Base-by-base conservation (phyloP, 2,329 filamentous ascomycete species). In the Fusarium sp. region DNA sequence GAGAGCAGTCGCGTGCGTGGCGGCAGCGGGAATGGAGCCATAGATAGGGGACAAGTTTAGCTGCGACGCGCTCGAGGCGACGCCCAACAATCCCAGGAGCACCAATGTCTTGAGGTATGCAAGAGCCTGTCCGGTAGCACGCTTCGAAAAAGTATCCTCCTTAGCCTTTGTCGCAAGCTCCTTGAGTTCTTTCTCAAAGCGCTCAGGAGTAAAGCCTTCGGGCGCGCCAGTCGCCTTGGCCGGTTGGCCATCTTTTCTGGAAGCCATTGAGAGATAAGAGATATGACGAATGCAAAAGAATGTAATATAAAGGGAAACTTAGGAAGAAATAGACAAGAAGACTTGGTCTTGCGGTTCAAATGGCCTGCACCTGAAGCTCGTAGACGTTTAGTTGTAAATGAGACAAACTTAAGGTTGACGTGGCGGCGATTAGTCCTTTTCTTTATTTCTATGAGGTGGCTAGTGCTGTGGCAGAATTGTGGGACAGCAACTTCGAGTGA, bases 21-120 rank as follows among this genome's bases (percentile, higher is more conserved):
- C 84, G 2, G 88, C 86, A 1, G 94, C 85, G 2, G 95, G 92
- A 40, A 97, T 92, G 18, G 91, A 90, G 55, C 96, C 96, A 80
- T 97, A 98, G 13, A 97, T 92, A 3, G 96, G 96, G 22, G 94
- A 92, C 34, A 98, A 84, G 41, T 88, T 90, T 67, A 94, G 84
- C 77, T 93, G 89, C 1, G 92, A 95, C 62, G 91, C 87, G 67
- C 90, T 89, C 48, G 91, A 90, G 65, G 87, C 89, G 44, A 90
- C 77, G 46, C 90, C 92, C 46, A 81, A 71, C 32, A 82, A 69
- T 38, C 56, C 63, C 13, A 83, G 70, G 20, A 82, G 70, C 32
- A 77, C 46, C 29, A 72, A 46, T 12, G 73, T 71, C 65, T 72
- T 69, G 34, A 79, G 73, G 65, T 85, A 85, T 62, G 84, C 70